Conservation (phyloP, 768 basidiomycete genomes). For the Phallus indusiatus region DNA sequence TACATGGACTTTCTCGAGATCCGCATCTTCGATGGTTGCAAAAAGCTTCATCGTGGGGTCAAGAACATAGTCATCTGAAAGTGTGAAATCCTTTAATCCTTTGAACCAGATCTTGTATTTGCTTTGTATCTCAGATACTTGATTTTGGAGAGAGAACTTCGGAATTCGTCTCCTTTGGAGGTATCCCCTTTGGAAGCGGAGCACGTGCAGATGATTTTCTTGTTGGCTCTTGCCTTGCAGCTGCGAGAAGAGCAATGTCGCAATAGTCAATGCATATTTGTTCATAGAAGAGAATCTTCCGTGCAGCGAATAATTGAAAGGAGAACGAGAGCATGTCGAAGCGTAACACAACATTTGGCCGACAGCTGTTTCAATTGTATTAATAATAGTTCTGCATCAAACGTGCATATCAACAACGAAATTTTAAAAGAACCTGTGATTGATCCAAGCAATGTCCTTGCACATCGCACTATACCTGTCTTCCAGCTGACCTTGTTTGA, state of each 20-base stretch:
- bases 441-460: conserved; percentile 26
- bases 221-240: neutral
- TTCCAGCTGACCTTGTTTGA: neutral
- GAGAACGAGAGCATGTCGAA: conserved; percentile 26
- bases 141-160: neutral
- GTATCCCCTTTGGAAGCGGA: neutral
- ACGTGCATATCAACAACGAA: conserved; percentile 10
- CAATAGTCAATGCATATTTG: conserved; percentile 25
- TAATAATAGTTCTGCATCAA: conserved; percentile 9
- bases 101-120: neutral
- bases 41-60: neutral
- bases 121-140: neutral
- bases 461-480: conserved; percentile 23
- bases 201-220: neutral
- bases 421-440: conserved; percentile 24
- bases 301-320: conserved; percentile 19
- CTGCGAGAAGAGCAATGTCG: neutral
- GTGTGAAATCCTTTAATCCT: neutral
- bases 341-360: conserved; percentile 19
- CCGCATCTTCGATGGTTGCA: neutral
- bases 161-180: neutral
- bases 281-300: conserved; percentile 22
- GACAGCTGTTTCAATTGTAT: no score
- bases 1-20: neutral
- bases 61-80: neutral